Evolutionary conservation across 2,329 filamentous ascomycete species (phyloP), one percentile per base, ranked within the genome.

Genomic region (Colletotrichum incanum): DNA sequence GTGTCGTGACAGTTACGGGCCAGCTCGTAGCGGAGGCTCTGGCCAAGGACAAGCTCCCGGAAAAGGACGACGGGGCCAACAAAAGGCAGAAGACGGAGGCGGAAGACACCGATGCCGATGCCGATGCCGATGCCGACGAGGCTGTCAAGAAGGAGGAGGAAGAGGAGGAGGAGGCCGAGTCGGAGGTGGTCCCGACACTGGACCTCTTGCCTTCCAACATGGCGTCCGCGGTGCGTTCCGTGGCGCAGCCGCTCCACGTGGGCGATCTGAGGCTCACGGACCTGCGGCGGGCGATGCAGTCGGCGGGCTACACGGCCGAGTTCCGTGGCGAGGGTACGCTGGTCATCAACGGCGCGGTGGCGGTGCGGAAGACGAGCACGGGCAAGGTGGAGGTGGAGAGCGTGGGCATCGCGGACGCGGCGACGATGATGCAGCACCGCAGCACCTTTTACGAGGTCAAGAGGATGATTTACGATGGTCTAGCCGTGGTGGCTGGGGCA

Each of bases 321-420:
- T 98, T 98, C 82, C 89, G 94, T 61, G 96, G 96, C 61, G 96
- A 98, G 82, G 96, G 96, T 73, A 97, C 93, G 11, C 85, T 99
- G 69, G 88, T 99, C 12, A 92, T 99, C 67, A 96, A 98, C 79
- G 93, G 94, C 1, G 90, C 90, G 12, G 95, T 98, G 8, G 93
- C 95, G 5, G 95, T 99, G 56, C 88, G 94, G 72, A 98, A 99
- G 86, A 94, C 93, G 58, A 92, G 91, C 1, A 93, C 93, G n/a
- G 95, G 95, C 0, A 91, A 90, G 76, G 94, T 98, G 77, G 96
- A 97, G 82, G 91, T 98, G 23, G 96, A 98, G 83, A 93, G 92
- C 71, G 90, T 93, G 6, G 93, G 91, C 0, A 85, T 86, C 39
- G 81, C 83, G 2, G 80, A 83, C 23, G 78, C 81, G 23, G 82